Base-by-base conservation (phyloP, 371 early-diverging fungal genomes). In the Mortierella sp. region DNA sequence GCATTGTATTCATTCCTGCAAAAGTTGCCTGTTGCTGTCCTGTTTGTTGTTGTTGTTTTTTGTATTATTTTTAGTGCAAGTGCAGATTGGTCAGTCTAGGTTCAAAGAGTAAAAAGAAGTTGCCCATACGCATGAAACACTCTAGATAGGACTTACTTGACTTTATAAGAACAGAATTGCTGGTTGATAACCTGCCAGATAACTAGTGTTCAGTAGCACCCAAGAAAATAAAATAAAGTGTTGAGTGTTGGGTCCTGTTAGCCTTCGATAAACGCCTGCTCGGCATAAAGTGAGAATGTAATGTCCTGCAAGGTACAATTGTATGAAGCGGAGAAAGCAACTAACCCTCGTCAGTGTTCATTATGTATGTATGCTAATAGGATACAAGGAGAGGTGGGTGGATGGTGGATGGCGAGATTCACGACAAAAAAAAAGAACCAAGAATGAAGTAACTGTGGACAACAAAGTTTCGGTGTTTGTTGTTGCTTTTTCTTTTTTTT, bases 1-100 rank as follows among this genome's bases (percentile, higher is more conserved):
- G 99, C 95, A 86, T 99, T 99, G 89, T 98, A 96, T 83, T 95
- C 95, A 84, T 99, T 98, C 77, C 97, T 94, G 88, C 99, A 99
- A 72, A 99, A 96, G 82, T 90, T 93, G 63, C 94, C 94, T 38
- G 92, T 92, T 28, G 90, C 84, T 13, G 97, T 97, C 81, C 92
- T 95, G 32, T 33, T 22, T 53, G 50, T 21, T 55, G 19, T 55
- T 19, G 24, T 2, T 4, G 28, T 28, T 28, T 38, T 9, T 21
- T 22, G 24, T 58, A n/a, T 19, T 22, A 36, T 19, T 47, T 38
- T 47, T 52, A 11, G 59, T 66, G 61, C 13, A 50, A 38, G 45
- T 4, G 45, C 11, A 45, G 11, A 16, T 15, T 11, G 11, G 45
- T 15, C 15, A 45, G 45, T 15, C 16, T 45, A 45, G 16, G 45